Evolutionary conservation across 2,329 filamentous ascomycete species (phyloP), one percentile per base, ranked within the genome.

Genomic region (Pyrenophora graminea): DNA sequence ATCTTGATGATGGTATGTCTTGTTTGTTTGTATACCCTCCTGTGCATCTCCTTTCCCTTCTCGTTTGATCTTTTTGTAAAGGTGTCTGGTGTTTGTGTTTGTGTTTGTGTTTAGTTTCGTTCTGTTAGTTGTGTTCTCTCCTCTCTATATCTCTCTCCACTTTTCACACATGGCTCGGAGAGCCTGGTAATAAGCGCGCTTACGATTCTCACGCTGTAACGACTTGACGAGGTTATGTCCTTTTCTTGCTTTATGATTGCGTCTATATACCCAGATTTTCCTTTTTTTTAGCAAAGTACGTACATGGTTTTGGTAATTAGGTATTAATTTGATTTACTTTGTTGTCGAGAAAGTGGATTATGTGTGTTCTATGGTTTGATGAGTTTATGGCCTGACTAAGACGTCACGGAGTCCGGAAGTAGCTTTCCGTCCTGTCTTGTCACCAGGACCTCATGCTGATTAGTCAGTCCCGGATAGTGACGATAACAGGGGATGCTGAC

Each of bases 201-300:
- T 51, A 51, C 19, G 48, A 51, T 51, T 51, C 48, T 48, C 27
- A 51, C 44, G 48, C 42, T 37, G 33, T 51, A 47, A 48, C 48
- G 48, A 45, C 39, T 42, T 25, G 41, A 47, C 32, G 23, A 51
- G 48, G 48, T 39, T 51, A 51, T 51, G 36, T 36, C 48, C 44
- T 47, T 48, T 51, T 48, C 39, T 36, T 48, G 39, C 18, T 46
- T 51, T 45, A 44, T 51, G 47, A 44, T 51, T 45, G 45, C 45
- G 15, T 34, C 43, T 33, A 46, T 39, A 45, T 45, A 45, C 43
- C 43, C 43, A 51, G 30, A 33, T 47, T 45, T 44, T 39, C 13
- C 15, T 17, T 31, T 39, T 30, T 15, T 15, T 15, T 39, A 36
- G 38, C 43, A 39, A 23, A 45, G 43, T 45, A 32, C 34, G 17